Evolutionary conservation across 2,329 filamentous ascomycete species (phyloP).

Genomic region (Xylariaceae sp.): DNA sequence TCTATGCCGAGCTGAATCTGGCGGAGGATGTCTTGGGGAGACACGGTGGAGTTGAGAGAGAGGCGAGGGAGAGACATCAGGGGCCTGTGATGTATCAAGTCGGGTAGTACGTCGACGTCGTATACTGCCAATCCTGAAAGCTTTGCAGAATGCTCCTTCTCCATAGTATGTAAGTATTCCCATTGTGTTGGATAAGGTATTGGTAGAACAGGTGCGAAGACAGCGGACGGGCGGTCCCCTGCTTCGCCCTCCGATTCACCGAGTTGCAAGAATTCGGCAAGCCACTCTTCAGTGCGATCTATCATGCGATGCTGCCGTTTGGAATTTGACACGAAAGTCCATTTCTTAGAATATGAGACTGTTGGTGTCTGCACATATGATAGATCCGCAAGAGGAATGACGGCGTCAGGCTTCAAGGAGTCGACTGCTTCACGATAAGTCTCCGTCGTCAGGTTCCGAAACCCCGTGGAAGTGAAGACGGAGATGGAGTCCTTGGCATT

Average conservation of each 20-base stretch:
- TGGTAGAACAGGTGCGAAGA: constrained; percentile 69
- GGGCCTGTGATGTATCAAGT: constrained; percentile 53
- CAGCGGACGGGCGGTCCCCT: constrained; percentile 32
- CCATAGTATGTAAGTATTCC: constrained; percentile 72
- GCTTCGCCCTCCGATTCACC: constrained; percentile 32
- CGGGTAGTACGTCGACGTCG: constrained; percentile 63
- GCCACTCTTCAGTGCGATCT: constrained; percentile 80
- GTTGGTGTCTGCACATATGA: constrained; percentile 41
- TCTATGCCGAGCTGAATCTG: constrained; percentile 77
- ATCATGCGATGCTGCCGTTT: constrained; percentile 82
- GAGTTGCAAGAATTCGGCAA: constrained; percentile 60
- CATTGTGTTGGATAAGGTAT: constrained; percentile 71
- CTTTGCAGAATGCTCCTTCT: constrained; percentile 53
- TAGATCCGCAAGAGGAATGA: constrained; percentile 74
- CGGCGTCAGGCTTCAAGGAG: constrained; percentile 73
- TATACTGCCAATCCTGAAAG: constrained; percentile 76
- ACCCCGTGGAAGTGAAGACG: constrained; percentile 83
- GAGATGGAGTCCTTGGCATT: constrained; percentile 70
- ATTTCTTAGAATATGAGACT: constrained; percentile 56
- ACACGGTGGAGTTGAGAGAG: constrained; percentile 57
- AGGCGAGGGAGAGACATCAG: constrained; percentile 67
- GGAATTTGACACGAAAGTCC: constrained; percentile 44
- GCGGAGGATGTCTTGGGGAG: constrained; percentile 72
- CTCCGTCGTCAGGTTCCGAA: constrained; percentile 63
- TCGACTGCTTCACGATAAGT: constrained; percentile 65